These are phyloP conservation scores for Casuarina glauca DNA, from an alignment of 306 rosid genomes.

Conservation along the genomic window DNA sequence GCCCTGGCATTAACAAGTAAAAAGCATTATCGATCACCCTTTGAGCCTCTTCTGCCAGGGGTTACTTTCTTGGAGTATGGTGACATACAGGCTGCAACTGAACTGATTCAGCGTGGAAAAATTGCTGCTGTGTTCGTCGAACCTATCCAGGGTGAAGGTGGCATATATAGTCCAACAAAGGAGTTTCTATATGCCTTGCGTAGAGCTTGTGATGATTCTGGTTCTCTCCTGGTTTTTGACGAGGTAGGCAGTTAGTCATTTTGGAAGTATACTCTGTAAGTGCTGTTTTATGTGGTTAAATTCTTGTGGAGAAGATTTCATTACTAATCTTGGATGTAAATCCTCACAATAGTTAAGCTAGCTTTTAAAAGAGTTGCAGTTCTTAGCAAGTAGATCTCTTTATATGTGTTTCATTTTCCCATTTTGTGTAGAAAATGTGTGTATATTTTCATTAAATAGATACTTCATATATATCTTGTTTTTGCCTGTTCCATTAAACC, in stretches of 20 bases:
- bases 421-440: no score
- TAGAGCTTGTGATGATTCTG: slow-evolving; percentile 75
- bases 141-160: slow-evolving; percentile 96
- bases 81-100: slow-evolving; percentile 60
- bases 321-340: no score
- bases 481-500: no score
- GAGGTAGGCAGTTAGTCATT: slow-evolving; percentile 53
- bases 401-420: no score
- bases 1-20: slow-evolving; percentile 96
- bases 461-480: no score
- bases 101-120: slow-evolving; percentile 58
- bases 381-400: no score
- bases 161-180: slow-evolving; percentile 76
- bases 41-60: slow-evolving; percentile 95
- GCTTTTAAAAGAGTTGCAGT: no score
- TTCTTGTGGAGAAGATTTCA: no score
- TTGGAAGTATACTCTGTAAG: background rate
- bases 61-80: slow-evolving; percentile 85
- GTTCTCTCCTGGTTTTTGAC: slow-evolving; percentile 80
- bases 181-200: slow-evolving; percentile 74
- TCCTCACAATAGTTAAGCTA: no score
- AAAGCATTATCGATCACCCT: slow-evolving; percentile 76
- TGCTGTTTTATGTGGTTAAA: no score
- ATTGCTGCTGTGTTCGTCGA: slow-evolving; percentile 85
- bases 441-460: no score